Conservation (phyloP, 805 yeast species). For the Yarrowia sp. region DNA sequence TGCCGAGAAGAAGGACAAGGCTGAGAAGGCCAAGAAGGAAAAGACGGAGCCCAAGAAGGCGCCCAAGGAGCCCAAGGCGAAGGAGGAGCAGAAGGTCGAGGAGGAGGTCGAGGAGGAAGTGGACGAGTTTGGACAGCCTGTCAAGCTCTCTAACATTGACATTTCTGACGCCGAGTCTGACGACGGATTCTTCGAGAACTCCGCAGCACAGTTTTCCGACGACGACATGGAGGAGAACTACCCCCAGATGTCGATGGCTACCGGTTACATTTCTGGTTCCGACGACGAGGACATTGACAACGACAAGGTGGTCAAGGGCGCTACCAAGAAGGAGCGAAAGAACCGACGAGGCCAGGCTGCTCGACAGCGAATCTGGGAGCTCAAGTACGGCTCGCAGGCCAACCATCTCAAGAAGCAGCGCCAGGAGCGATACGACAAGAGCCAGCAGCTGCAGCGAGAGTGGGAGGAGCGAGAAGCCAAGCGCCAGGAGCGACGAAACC, state of each 20-base stretch:
- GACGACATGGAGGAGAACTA: slow-evolving; percentile 40
- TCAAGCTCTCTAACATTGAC: neutral
- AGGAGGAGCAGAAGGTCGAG: slow-evolving; percentile 15
- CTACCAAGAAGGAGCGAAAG: slow-evolving; percentile 49
- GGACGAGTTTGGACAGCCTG: slow-evolving; percentile 36
- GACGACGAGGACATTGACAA: slow-evolving; percentile 36
- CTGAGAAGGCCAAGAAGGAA: neutral
- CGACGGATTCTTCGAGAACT: slow-evolving; percentile 52
- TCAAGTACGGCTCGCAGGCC: slow-evolving; percentile 81
- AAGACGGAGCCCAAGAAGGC: neutral
- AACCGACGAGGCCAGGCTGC: slow-evolving; percentile 98
- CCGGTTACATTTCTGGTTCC: slow-evolving; percentile 82
- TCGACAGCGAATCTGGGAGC: slow-evolving; percentile 94
- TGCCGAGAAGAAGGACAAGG: slow-evolving; percentile 1
- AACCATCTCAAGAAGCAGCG: slow-evolving; percentile 71
- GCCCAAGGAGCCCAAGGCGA: neutral
- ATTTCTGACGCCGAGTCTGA: slow-evolving; percentile 42
- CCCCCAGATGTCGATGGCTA: slow-evolving; percentile 60
- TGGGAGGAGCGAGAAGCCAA: slow-evolving; percentile 70
- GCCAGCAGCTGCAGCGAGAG: slow-evolving; percentile 59
- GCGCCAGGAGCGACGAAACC: slow-evolving; percentile 31
- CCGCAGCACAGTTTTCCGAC: slow-evolving; percentile 46
- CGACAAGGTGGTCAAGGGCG: slow-evolving; percentile 30
- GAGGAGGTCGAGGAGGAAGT: slow-evolving; percentile 32
- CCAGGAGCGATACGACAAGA: slow-evolving; percentile 52